Base-by-base conservation (phyloP, 768 basidiomycete species). In the Antrodiella citrinella region DNA sequence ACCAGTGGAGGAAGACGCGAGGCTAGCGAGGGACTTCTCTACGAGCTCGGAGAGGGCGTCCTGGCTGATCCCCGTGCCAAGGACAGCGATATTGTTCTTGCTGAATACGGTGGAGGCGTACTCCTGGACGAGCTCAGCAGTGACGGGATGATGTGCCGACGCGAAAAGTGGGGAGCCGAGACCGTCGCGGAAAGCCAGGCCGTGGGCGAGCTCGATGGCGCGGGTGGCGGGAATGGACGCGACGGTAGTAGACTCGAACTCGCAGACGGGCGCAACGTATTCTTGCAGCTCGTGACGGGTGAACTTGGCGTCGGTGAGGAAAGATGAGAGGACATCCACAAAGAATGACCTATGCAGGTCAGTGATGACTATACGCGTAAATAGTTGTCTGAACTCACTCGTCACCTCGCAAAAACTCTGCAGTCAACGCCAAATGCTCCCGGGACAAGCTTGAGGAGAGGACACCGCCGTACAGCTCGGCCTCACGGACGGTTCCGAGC, bases 361-460 rank as follows among this genome's bases (percentile, higher is more conserved):
- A 26, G 47, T 46, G 22, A 35, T 45, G 30, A 18, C 43, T 39
- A 43, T 5, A 43, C 15, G n/a, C 41, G 15, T 9, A n/a, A 43
- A 44, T 4, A 21, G 24, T 9, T 3, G n/a, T 26, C 25, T 22
- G 21, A 10, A 88, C 92, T 72, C 66, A 97, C 95, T 96, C 94
- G 67, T 99, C 92, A 44, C 91, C 93, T 51, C 85, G 81, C 59
- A 97, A 71, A 72, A 96, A 99, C 67, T 97, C 94, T 47, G 95
- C 92, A 20, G 91, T 94, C 65, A 97, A 70, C 52, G 91, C 84
- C 42, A 99, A 75, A 69, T 97, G 84, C 72, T 98, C 95, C 58
- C 95, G 74, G 15, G 85, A 78, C 56, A 97, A 73, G 54, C 78
- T 84, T 51, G 91, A 72, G 21, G 91, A 92, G 56, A 98, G 76